Evolutionary conservation across 805 yeast genomes (phyloP), one percentile per base, ranked within the genome.

Genomic region (Yarrowia sp.): DNA sequence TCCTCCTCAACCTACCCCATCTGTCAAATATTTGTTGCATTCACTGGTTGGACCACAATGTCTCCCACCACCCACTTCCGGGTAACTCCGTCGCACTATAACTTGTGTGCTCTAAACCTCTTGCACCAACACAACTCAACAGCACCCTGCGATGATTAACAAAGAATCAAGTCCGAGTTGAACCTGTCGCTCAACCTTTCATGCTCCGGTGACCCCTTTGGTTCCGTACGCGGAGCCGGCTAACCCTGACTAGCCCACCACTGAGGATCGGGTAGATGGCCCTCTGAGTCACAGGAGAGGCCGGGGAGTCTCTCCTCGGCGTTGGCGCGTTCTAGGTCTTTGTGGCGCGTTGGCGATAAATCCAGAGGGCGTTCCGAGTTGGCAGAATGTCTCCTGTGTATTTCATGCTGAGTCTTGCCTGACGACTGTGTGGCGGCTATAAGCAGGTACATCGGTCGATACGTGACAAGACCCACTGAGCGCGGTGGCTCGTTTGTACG

Each of bases 71-170:
- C 30, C 7, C 9, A 49, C 55, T 49, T 10, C 55, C 39, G 55
- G 55, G 55, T 49, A 49, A 49, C 55, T 17, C 55, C 3, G 7
- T 24, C 30, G 30, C 6, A 24, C 30, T 24, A 24, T 24, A 24
- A 24, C 30, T 24, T 24, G 3, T 24, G 3, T 24, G 30, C 3
- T 24, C 30, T 24, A 24, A 24, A 2, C 5, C 30, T 5, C 30
- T 24, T 7, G 6, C 30, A 24, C 30, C 6, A 7, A 24, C 30
- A 24, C 30, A 24, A 24, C n/a, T n/a, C 30, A 24, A 24, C n/a
- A n/a, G n/a, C n/a, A n/a, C n/a, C n/a, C 30, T 24, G 55, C 55
- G 13, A 49, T 49, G 55, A 49, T 49, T 49, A 49, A 46, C n/a
- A 44, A 43, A 9, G 12, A 2, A 14, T 9, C 10, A 24, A 33